These are phyloP conservation scores for Chlorella sp. DNA, from an alignment of 139 green algal genomes.

Conservation along the genomic window DNA sequence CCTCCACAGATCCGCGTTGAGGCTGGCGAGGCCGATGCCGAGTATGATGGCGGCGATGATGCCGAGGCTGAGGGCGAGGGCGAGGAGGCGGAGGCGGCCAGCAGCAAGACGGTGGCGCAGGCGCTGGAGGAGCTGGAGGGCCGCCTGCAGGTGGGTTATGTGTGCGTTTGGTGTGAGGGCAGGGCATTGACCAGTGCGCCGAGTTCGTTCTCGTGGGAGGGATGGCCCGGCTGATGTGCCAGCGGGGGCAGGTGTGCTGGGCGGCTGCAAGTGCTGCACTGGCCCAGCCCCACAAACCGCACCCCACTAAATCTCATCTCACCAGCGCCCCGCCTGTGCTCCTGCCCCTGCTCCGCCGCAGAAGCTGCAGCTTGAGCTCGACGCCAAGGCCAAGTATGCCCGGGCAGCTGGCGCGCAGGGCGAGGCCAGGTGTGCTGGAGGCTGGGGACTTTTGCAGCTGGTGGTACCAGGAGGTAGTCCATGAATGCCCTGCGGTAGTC, in stretches of 20 bases:
- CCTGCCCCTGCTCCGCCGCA: constrained; percentile 4
- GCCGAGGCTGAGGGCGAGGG: constrained; percentile 46
- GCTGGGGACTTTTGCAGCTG: too few species aligned
- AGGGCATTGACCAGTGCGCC: too few species aligned
- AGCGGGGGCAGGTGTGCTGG: constrained; percentile 15
- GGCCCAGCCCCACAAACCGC: too few species aligned
- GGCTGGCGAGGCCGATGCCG: constrained; percentile 48
- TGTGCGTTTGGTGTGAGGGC: neutral
- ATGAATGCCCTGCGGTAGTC: too few species aligned
- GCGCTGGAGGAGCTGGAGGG: constrained; percentile 1
- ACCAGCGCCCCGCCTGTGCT: too few species aligned
- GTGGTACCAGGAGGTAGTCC: too few species aligned
- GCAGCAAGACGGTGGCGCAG: constrained; percentile 34
- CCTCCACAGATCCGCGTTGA: constrained; percentile 23
- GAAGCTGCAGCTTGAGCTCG: constrained; percentile 56
- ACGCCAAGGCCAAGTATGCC: constrained; percentile 58
- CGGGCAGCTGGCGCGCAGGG: neutral
- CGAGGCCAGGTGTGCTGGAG: constrained; percentile 4
- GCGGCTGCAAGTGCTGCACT: too few species aligned
- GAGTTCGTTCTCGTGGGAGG: too few species aligned
- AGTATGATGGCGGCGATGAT: constrained; percentile 41
- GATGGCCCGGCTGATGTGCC: too few species aligned
- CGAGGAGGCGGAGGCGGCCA: constrained; percentile 46
- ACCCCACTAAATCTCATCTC: too few species aligned
- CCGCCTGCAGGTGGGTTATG: too few species aligned